Percentiles rank a stretch among this genome's conserved stretches.
These are phyloP conservation scores for Zoysia pacifica DNA, from an alignment of 176 grass and related monocot species.

Conservation along the genomic window DNA sequence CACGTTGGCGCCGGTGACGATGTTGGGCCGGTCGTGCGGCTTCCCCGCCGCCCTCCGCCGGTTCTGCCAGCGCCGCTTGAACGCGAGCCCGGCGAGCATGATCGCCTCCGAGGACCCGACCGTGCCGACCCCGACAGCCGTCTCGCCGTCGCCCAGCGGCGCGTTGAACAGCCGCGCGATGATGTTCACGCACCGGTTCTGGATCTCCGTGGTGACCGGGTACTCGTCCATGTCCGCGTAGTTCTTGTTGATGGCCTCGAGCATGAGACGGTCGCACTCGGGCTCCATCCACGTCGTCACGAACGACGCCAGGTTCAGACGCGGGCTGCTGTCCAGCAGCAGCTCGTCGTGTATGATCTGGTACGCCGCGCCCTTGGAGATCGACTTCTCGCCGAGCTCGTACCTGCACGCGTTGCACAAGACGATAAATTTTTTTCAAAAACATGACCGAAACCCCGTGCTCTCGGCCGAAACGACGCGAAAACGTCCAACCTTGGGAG, in stretches of 20 bases:
- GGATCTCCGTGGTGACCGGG: conserved; percentile 90
- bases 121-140: conserved; percentile 71
- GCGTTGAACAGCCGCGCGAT: conserved; percentile 85
- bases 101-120: conserved; percentile 97
- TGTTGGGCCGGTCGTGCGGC: conserved; percentile 80
- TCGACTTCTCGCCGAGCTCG: conserved; percentile 57
- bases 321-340: conserved; percentile 90
- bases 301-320: conserved; percentile 88
- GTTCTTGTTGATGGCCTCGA: conserved; percentile 84
- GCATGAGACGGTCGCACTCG: conserved; percentile 89
- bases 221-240: conserved; percentile 97
- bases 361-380: conserved; percentile 71
- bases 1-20: conserved; percentile 85
- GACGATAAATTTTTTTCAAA: background rate
- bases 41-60: conserved; percentile 61
- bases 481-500: conserved; percentile 54
- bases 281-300: conserved; percentile 99
- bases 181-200: conserved; percentile 98
- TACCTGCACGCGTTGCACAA: conserved; percentile 50
- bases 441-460: background rate
- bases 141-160: conserved; percentile 46
- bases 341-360: conserved; percentile 98
- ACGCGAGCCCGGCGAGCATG: conserved; percentile 87
- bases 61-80: conserved; percentile 90
- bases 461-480: background rate